Base-by-base conservation (phyloP, 768 basidiomycete species). In the Rhizopogon vesiculosus region DNA sequence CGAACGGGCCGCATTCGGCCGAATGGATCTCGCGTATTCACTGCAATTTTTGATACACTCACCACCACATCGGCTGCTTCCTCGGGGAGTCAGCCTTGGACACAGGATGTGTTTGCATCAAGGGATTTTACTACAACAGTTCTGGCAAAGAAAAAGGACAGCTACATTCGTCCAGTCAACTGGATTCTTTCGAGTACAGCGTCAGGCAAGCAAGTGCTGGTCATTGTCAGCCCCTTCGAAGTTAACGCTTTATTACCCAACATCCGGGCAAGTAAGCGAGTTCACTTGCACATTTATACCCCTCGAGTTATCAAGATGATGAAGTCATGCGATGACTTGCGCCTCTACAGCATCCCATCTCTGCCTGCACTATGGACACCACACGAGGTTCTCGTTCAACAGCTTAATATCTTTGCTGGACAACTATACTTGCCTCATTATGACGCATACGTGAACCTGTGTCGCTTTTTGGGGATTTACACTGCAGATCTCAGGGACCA, bases 351-450 rank as follows among this genome's bases (percentile, higher is more conserved):
- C 29, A 46, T 71, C 9, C 70, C 69, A 2, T 6, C 56, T 4
- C 45, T 67, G 2, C 56, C 69, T 1, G 22, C 29, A 2, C 43
- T 43, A 8, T 67, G 66, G 61, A 51, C 49, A 7, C 56, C 63
- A 1, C 48, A 56, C 1, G 42, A 51, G 2, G 39, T 55, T 8
- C 46, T 64, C 8, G 67, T 66, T 28, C 52, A 50, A 25, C 75
- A 78, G 45, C 63, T 80, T 38, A 77, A 74, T 40, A 56, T 79
- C 31, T 78, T 74, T 59, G 74, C 77, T 13, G 78, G 77, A 3
- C 76, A 80, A 53, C 66, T 80, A 3, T 80, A 74, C 53, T 53
- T 78, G 39, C 62, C 61, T 9, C 61, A 72, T 22, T 61, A 69
- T 25, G 55, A 54, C 10, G 60, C 70, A 2, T 80, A 78, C 51